Percentiles rank a stretch among this genome's conserved stretches.
Evolutionary conservation across 495 filamentous ascomycete species (phyloP).

Genomic region (Talaromyces ruber): DNA sequence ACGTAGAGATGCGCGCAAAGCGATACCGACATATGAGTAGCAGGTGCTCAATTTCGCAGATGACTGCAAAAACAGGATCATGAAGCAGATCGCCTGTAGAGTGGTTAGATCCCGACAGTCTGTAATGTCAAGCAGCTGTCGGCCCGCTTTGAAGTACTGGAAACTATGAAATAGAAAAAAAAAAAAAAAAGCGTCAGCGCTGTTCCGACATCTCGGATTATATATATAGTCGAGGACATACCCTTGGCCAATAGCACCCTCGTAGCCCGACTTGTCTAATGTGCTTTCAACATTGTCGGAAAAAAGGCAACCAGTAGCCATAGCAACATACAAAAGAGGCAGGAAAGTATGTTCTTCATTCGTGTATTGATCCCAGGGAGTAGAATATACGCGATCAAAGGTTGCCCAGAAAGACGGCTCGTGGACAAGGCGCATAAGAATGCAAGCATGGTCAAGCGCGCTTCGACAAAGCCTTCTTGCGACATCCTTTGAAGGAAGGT

Average conservation of each 20-base stretch:
- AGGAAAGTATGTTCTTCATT: conserved; percentile 74
- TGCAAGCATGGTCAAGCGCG: conserved; percentile 75
- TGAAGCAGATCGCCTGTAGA: conserved; percentile 80
- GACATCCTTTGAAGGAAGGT: conserved; percentile 62
- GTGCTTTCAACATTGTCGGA: conserved; percentile 35
- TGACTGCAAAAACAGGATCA: conserved; percentile 87
- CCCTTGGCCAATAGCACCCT: conserved; percentile 73
- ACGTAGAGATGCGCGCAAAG: conserved; percentile 72
- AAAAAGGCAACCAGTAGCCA: conserved; percentile 86
- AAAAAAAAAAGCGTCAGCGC: conserved; percentile 6
- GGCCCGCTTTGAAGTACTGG: conserved; percentile 76
- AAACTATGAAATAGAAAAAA: conserved; percentile 40
- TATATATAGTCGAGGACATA: conserved; percentile 24
- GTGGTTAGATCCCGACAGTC: conserved; percentile 82
- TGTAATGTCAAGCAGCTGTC: conserved; percentile 79
- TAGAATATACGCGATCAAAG: conserved; percentile 74
- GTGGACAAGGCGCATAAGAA: conserved; percentile 81
- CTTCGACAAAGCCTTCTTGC: conserved; percentile 64
- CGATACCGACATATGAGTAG: conserved; percentile 89
- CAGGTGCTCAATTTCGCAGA: conserved; percentile 88
- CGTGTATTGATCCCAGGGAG: conserved; percentile 54
- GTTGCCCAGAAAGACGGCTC: conserved; percentile 73
- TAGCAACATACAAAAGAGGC: conserved; percentile 71
- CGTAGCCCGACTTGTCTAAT: conserved; percentile 51
- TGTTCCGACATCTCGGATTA: not conserved